phyloP scores from a whole-genome alignment of 164 flowering plant genomes.

The Stephania yunnanensis region DNA sequence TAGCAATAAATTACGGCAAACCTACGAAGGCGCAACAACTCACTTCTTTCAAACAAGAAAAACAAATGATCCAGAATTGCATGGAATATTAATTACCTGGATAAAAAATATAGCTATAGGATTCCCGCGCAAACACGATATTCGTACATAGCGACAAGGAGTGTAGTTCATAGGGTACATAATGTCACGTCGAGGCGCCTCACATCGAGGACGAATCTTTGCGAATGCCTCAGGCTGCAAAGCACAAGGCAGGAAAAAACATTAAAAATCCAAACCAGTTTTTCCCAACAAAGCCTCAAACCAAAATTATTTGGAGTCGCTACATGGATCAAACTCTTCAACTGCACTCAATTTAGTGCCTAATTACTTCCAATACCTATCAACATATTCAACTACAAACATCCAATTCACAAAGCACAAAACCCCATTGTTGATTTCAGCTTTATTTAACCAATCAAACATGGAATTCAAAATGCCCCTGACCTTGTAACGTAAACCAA shows the following conservation, averaged over 20 bases:
- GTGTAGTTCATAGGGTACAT: slow-evolving; percentile 80
- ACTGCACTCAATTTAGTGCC: too few species aligned
- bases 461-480: slow-evolving; percentile 1
- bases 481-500: slow-evolving; percentile 88
- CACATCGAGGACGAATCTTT: slow-evolving; percentile 87
- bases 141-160: slow-evolving; percentile 83
- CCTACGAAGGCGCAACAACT: background rate
- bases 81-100: slow-evolving; percentile 45
- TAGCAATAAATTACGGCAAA: background rate
- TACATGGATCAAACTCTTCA: too few species aligned
- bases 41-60: background rate
- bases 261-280: background rate
- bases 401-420: background rate
- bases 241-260: background rate
- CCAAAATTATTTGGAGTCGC: background rate
- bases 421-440: background rate
- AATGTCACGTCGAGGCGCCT: slow-evolving; percentile 97
- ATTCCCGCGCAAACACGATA: slow-evolving; percentile 91
- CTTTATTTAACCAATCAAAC: background rate
- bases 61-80: background rate
- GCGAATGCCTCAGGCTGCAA: slow-evolving; percentile 89
- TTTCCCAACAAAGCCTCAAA: background rate
- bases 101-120: slow-evolving; percentile 88
- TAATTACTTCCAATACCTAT: too few species aligned
- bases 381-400: too few species aligned